phyloP scores from a whole-genome alignment of 2,329 filamentous ascomycete genomes.

The Fusarium sp. region DNA sequence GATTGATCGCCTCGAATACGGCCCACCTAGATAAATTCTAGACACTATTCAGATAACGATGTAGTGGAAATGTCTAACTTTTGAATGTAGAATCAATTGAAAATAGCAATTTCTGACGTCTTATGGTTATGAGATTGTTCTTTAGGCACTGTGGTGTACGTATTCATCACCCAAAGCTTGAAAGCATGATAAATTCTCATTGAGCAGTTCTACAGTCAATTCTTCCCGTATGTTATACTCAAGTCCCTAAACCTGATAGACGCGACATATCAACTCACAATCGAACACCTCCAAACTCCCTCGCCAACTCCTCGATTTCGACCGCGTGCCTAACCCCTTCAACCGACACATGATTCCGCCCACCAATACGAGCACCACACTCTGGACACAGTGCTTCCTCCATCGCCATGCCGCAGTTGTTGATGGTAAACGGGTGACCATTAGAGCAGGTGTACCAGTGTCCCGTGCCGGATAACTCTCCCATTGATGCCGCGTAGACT shows the following conservation, averaged over 20 bases:
- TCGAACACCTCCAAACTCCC: not conserved
- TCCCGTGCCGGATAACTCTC: not conserved
- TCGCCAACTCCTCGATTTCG: not conserved
- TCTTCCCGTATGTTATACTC: no score
- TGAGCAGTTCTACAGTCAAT: no score
- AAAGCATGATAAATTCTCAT: no score
- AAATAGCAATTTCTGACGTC: no score
- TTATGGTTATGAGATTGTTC: not conserved
- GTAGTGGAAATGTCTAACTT: no score
- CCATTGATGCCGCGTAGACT: not conserved
- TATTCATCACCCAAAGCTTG: rapidly evolving
- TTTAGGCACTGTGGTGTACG: not conserved
- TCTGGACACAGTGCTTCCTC: not conserved
- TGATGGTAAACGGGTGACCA: not conserved
- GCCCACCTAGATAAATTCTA: no score
- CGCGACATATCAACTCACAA: not conserved
- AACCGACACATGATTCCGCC: not conserved
- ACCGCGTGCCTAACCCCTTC: not conserved
- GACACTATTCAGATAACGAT: no score
- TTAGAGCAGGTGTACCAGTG: not conserved
- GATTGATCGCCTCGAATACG: not conserved
- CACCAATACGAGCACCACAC: not conserved
- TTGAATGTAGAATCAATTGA: no score
- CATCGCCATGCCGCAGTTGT: conserved; percentile 5
- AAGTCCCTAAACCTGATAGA: not conserved